Evolutionary conservation across 1,139 yeast species (phyloP).

Genomic region (Nadsonia commutata): DNA sequence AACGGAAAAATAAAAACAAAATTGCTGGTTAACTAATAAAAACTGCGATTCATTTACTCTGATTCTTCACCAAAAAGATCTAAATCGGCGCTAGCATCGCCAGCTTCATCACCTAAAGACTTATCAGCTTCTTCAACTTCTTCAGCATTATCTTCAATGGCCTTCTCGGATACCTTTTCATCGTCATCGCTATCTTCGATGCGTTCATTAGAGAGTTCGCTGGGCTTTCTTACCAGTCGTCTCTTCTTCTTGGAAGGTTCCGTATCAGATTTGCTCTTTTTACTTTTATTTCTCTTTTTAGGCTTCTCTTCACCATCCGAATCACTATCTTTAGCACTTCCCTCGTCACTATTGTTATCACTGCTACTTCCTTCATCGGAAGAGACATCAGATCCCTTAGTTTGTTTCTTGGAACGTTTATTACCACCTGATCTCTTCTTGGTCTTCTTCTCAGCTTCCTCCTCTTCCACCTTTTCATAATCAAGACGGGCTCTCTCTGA

Average conservation of each 20-base stretch:
- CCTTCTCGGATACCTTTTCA: slow-evolving; percentile 14
- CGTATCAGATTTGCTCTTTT: slow-evolving; percentile 7
- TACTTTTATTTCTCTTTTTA: slow-evolving; percentile 8
- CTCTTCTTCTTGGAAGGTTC: slow-evolving; percentile 12
- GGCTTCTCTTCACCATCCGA: slow-evolving; percentile 12
- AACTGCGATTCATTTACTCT: too few relatives aligned
- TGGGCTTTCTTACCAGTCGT: slow-evolving; percentile 12
- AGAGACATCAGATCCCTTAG: slow-evolving; percentile 8
- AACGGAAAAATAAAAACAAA: too few relatives aligned
- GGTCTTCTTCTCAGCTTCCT: slow-evolving; percentile 20
- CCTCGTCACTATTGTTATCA: slow-evolving; percentile 11
- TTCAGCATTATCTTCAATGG: slow-evolving; percentile 12
- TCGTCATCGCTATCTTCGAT: slow-evolving; percentile 20
- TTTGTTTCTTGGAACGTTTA: slow-evolving; percentile 9
- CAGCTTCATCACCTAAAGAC: slow-evolving; percentile 18
- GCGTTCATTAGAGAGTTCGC: slow-evolving; percentile 1
- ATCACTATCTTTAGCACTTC: slow-evolving; percentile 9
- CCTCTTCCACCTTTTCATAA: slow-evolving; percentile 16
- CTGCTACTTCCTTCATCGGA: slow-evolving; percentile 2
- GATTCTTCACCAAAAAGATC: background rate
- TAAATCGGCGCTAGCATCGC: slow-evolving; percentile 6
- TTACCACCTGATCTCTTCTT: slow-evolving; percentile 14
- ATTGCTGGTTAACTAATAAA: too few relatives aligned
- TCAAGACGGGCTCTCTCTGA: slow-evolving; percentile 32
- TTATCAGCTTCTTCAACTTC: slow-evolving; percentile 16